Evolutionary conservation across 2,329 filamentous ascomycete genomes (phyloP), one percentile per base, ranked within the genome.

Genomic region (Fusarium paranaense): DNA sequence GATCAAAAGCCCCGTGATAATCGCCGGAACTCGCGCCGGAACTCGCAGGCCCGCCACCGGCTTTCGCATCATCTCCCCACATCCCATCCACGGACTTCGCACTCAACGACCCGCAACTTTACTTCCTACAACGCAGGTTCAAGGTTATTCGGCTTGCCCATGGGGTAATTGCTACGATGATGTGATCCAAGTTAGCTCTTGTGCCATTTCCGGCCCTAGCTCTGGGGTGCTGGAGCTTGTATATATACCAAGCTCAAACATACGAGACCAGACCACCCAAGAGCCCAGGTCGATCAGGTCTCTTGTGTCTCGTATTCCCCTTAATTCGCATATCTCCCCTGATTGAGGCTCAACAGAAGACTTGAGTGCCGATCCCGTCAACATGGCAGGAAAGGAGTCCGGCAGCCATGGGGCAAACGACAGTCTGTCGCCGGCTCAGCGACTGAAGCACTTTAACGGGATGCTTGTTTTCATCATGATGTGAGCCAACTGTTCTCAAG

Each of bases 391-490:
- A 25, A 37, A 37, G 16, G 54, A 22, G 35, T 27, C 54, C 22
- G 33, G 22, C 14, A 6, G 18, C 18, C 54, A 33, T 16, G 20
- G 9, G 22, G 35, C 8, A 13, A 42, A 27, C 38, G 54, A 52
- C 3, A 30, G 5, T 14, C 5, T 40, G 35, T 59, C 56, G 20
- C 35, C 22, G 18, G 22, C 27, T 22, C 54, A 58, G 54, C 56
- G 56, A 27, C 35, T 66, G 16, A 40, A 47, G 38, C 20, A 58
- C 16, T 66, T 66, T 38, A 66, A 40, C 30, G 37, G 27, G 9
- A 75, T 69, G 69, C 60, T 75, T 6, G 59, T 71, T 18, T 75
- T 75, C 45, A 69, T 75, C 35, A 75, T 69, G 47, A 33, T 74
- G 70, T 73, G 3, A 47, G 58, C 27, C 9, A 38, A 5, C 14